Evolutionary conservation across 495 filamentous ascomycete genomes (phyloP), one percentile per base, ranked within the genome.

Genomic region (Xylaria longipes): DNA sequence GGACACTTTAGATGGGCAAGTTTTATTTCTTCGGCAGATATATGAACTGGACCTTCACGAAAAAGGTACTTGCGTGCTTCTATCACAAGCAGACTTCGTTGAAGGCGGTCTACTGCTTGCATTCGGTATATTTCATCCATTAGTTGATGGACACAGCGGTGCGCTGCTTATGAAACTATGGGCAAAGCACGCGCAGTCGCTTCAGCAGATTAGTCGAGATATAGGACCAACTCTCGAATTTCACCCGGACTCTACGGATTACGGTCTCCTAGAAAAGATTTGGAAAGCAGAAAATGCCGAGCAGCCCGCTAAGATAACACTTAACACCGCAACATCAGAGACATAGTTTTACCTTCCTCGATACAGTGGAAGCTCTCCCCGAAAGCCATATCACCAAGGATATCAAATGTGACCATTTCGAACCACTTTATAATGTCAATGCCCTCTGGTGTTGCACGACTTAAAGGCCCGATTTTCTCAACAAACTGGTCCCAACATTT

Each of bases 331-430:
- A 29, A 12, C 27, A 3, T 22, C 52, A 22, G 52, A 57, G 11
- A 57, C 52, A 57, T 57, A 22, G 52, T n/a, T n/a, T n/a, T 31
- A 67, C 72, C 73, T 43, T 56, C 58, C 29, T 73, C 73, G 12
- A 77, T 39, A 25, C 68, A 65, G 15, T 71, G 56, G 29, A 81
- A 79, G 1, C 73, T 68, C 56, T 81, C 75, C 9, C 80, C 77
- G 62, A 81, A 81, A 0, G 78, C 77, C 78, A 81, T 80, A n/a
- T 81, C 80, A 5, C 80, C 78, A 0, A 79, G 71, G 56, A 79
- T 57, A 68, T 80, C 78, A 33, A 81, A 81, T 1, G 70, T 64
- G 5, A 62, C 54, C 72, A 76, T 76, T 31, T 78, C 75, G 52
- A 65, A 77, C 72, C 72, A 73, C 31, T 76, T 65, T 7, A 37